These are phyloP conservation scores for Glycine latifolia DNA, from an alignment of 306 rosid species.

Conservation along the genomic window DNA sequence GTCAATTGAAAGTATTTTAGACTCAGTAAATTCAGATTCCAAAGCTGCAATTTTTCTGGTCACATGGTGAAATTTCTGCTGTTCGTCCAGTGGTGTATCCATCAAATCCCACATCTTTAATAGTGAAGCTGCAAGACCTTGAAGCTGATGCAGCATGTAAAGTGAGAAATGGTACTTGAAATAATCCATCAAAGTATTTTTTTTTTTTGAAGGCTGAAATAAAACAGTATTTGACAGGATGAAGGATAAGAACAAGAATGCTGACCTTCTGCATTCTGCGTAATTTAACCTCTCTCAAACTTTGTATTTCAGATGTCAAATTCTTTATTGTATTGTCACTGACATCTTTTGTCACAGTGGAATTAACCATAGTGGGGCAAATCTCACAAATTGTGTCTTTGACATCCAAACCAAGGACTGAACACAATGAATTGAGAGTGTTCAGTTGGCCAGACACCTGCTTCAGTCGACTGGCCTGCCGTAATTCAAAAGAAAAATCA, in stretches of 20 bases:
- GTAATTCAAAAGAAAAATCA: background rate
- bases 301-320: conserved; percentile 56
- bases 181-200: too few species aligned
- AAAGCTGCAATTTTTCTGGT: conserved; percentile 69
- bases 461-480: conserved; percentile 64
- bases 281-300: conserved; percentile 63
- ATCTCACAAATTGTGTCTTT: conserved; percentile 44
- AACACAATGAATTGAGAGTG: conserved; percentile 50
- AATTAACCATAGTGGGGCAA: conserved; percentile 52
- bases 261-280: conserved; percentile 72
- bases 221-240: background rate
- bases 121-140: conserved; percentile 58
- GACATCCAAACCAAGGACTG: conserved; percentile 51
- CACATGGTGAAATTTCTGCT: conserved; percentile 61
- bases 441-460: conserved; percentile 55
- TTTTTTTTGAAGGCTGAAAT: background rate
- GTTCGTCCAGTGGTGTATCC: conserved; percentile 76
- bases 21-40: conserved; percentile 67
- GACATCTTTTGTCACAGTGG: conserved; percentile 47
- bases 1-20: conserved; percentile 65
- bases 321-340: conserved; percentile 58
- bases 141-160: conserved; percentile 59
- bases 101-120: conserved; percentile 83
- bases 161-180: conserved; percentile 26
- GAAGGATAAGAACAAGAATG: conserved; percentile 37